Evolutionary conservation across 2,329 filamentous ascomycete species (phyloP), one percentile per base, ranked within the genome.

Genomic region (Septoria linicola): DNA sequence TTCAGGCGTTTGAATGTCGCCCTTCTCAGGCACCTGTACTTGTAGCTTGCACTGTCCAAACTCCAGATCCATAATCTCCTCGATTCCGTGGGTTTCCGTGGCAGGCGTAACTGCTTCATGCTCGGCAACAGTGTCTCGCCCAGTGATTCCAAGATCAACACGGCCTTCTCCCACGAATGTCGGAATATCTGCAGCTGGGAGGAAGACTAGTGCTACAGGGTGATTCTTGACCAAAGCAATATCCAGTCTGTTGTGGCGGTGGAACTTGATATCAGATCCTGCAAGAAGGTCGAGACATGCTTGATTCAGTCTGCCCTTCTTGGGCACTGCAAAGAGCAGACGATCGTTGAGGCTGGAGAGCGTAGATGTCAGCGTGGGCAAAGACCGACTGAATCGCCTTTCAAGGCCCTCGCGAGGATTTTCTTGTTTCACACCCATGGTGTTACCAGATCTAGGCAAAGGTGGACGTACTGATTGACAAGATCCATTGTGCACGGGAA

Each of bases 201-300:
- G 87, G 78, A 99, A 99, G 68, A 99, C 85, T 54, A 99, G 87
- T 13, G 93, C 93, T 64, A 99, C 89, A 30, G 88, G 89, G 21
- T 93, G 83, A 74, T 99, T 99, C 78, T 96, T 95, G 68, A 97
- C 93, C 20, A 99, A 85, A 13, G 93, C 93, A 67, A 99, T 96
- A 71, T 99, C 93, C 65, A 97, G 88, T 53, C 93, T 87, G 70
- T 87, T 90, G 77, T 96, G 90, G 67, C 93, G 86, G 70, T 88
- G 85, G 77, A 99, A 99, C 72, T 99, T 90, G 64, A 99, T 92
- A 71, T 99, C 93, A 65, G 88, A 89, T 60, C 93, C 93, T 67
- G 91, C 81, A 48, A 99, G 87, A 44, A 99, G 84, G 70, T 97
- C 90, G 43, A 99, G 82, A 48, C 88, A 84, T 52, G 89, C 83